These are phyloP conservation scores for Pseudoscleropodium purum DNA, from an alignment of 225 moss, liverwort and hornwort genomes.

Conservation along the genomic window DNA sequence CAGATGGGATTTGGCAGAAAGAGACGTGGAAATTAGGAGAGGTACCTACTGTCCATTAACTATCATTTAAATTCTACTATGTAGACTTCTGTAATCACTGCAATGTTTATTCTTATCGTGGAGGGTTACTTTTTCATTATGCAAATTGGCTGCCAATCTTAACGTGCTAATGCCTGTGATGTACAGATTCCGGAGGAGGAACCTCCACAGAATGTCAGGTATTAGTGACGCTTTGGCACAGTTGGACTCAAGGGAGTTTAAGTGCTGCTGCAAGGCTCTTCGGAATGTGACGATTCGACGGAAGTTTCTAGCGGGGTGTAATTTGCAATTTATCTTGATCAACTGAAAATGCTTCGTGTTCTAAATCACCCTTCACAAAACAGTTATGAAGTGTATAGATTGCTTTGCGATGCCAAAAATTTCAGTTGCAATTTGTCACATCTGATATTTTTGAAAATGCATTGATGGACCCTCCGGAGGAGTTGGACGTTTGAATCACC, in stretches of 20 bases:
- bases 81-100: background rate
- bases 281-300: background rate
- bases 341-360: background rate
- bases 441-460: background rate
- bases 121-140: background rate
- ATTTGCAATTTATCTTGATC: background rate
- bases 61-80: background rate
- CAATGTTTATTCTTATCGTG: background rate
- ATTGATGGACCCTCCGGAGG: background rate
- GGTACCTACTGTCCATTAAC: background rate
- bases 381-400: background rate
- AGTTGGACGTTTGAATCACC: background rate
- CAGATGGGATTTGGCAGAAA: conserved; percentile 33
- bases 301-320: background rate
- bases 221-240: background rate
- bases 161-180: background rate
- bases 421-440: background rate
- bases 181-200: conserved; percentile 42
- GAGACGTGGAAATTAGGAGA: conserved; percentile 37
- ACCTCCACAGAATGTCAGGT: conserved; percentile 23
- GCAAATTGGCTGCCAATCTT: background rate
- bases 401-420: background rate
- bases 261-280: background rate
- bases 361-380: background rate
- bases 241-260: background rate